phyloP scores from a whole-genome alignment of 1,139 yeast species.

The Yamadazyma sp. region DNA sequence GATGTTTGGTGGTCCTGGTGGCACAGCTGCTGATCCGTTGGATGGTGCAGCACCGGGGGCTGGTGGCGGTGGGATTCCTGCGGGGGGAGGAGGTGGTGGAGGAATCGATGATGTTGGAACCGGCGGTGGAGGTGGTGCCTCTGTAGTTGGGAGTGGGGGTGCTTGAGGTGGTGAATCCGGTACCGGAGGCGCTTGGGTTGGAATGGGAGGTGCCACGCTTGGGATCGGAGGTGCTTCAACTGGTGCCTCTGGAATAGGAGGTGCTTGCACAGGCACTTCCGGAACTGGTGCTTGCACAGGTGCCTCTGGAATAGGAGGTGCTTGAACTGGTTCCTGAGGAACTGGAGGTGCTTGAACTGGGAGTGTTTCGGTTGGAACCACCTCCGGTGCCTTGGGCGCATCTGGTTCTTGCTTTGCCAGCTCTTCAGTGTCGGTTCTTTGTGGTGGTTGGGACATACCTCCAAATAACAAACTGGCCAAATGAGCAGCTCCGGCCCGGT shows the following conservation, averaged over 20 bases:
- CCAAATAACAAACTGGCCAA: slow-evolving; percentile 65
- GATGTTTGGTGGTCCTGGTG: slow-evolving; percentile 37
- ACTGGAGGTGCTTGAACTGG: slow-evolving; percentile 13
- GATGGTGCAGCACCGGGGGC: slow-evolving; percentile 19
- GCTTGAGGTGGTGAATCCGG: slow-evolving; percentile 15
- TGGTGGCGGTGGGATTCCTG: slow-evolving; percentile 30
- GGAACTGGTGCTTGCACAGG: slow-evolving; percentile 9
- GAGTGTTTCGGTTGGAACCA: slow-evolving; percentile 6
- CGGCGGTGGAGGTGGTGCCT: slow-evolving; percentile 24
- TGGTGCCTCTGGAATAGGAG: slow-evolving; percentile 6
- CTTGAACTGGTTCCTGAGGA: slow-evolving; percentile 17
- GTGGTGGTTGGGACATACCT: slow-evolving; percentile 53
- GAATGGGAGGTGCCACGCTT: slow-evolving; percentile 17
- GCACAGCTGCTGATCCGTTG: slow-evolving; percentile 21
- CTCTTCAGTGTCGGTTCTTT: slow-evolving; percentile 19
- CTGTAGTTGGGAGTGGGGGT: slow-evolving; percentile 14
- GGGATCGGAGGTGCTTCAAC: slow-evolving; percentile 19
- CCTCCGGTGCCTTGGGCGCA: slow-evolving; percentile 11
- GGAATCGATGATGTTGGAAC: slow-evolving; percentile 31
- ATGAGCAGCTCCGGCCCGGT: slow-evolving; percentile 59
- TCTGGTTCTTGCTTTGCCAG: slow-evolving; percentile 13
- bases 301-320: slow-evolving; percentile 16
- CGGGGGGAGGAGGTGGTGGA: slow-evolving; percentile 20
- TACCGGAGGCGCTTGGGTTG: slow-evolving; percentile 9
- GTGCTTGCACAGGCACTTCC: slow-evolving; percentile 1